phyloP scores from a whole-genome alignment of 768 basidiomycete species.

The Suillus weaverae region DNA sequence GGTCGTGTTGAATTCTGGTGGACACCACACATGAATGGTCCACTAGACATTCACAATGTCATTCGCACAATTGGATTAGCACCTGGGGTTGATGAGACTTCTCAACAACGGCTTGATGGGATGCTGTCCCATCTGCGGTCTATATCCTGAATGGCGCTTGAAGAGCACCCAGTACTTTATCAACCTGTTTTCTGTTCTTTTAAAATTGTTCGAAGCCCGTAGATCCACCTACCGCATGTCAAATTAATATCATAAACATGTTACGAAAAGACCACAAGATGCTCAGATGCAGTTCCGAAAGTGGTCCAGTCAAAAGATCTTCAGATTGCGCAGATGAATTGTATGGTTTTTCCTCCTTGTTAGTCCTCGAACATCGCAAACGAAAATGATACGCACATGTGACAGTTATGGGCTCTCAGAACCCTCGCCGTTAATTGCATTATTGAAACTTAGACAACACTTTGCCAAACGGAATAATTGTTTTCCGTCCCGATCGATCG shows the following conservation, averaged over 20 bases:
- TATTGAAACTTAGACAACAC: constrained; percentile 23
- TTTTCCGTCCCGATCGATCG: constrained; percentile 25
- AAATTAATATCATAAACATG: neutral
- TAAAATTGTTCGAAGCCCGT: no score
- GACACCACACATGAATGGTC: no score
- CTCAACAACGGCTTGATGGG: no score
- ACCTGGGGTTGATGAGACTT: no score
- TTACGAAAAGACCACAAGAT: neutral
- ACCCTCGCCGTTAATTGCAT: constrained; percentile 13
- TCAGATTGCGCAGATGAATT: neutral
- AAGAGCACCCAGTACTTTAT: no score
- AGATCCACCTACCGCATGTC: neutral
- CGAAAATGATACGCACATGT: neutral
- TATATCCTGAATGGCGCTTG: no score
- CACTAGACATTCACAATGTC: no score
- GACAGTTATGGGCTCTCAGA: neutral
- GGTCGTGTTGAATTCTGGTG: no score
- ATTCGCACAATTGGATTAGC: no score
- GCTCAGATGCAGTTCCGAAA: neutral
- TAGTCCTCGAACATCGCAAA: neutral
- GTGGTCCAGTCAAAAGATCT: neutral
- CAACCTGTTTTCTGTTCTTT: no score
- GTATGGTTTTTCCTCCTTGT: neutral
- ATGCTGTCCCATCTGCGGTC: no score
- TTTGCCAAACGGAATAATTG: constrained; percentile 19